Evolutionary conservation across 2,329 filamentous ascomycete genomes (phyloP), one percentile per base, ranked within the genome.

Genomic region (Colletotrichum siamense): DNA sequence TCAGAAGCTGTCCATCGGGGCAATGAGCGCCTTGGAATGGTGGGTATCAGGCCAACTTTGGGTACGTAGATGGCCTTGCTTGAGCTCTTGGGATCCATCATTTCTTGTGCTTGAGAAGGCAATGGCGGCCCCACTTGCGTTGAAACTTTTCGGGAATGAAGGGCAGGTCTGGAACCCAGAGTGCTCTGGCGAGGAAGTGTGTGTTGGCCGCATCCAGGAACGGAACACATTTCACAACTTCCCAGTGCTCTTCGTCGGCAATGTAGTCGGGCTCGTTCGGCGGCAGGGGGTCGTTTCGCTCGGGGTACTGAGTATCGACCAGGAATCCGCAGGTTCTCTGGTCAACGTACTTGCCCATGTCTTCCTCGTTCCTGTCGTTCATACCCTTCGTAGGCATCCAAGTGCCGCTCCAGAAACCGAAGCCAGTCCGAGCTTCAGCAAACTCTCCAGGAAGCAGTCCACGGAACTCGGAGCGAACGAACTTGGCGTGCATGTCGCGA

Each of bases 371-470:
- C 78, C 92, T 91, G 83, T 98, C 95, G 82, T 99, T 99, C 92
- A 99, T 95, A 5, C 96, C 96, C 65, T 88, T 87, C 0, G 97
- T 94, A 2, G 94, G 91, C 73, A 95, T 87, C 92, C 95, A 98
- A 2, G 96, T 95, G n/a, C 96, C 96, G 59, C 94, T 91, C 85
- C 94, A 95, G 77, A 95, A 89, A 4, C 93, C 95, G 79, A 94
- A 94, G 8, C 92, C 93, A 18, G 86, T 90, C 24, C 89, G 88
- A 2, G 93, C 93, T 84, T 98, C 94, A 22, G 92, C 92, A 82
- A 99, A 99, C 81, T 98, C 95, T 3, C 97, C 97, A 0, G 97
- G 97, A 6, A 99, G 87, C 22, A 99, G 88, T 3, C 97, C 97
- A 10, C 91, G 91, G 84, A 99, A 99, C 79, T 97, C 95, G 80